phyloP scores from a whole-genome alignment of 306 rosid species.

The Vigna angularis region DNA sequence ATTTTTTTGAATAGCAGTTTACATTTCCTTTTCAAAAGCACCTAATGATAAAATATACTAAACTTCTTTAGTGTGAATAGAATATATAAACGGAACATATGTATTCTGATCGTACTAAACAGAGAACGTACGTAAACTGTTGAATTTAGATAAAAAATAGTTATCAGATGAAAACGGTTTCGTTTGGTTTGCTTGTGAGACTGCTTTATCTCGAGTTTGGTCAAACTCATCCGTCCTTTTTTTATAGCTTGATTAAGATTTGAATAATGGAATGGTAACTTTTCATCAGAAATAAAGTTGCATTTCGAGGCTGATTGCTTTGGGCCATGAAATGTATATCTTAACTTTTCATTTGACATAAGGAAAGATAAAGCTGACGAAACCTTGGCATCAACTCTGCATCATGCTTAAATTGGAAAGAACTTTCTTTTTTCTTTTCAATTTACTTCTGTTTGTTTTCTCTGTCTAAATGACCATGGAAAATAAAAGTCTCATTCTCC shows the following conservation, averaged over 20 bases:
- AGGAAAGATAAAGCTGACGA: too few species aligned
- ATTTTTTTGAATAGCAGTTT: neutral
- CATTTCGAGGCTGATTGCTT: neutral
- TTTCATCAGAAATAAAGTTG: neutral
- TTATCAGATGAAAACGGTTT: neutral
- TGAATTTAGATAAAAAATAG: neutral
- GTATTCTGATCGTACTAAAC: neutral
- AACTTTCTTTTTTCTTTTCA: too few species aligned
- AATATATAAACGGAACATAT: neutral
- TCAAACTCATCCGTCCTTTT: neutral
- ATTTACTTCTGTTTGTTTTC: too few species aligned
- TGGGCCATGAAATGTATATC: neutral
- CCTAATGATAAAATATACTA: neutral
- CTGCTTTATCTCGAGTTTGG: neutral
- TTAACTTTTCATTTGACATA: neutral
- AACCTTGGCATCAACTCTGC: neutral
- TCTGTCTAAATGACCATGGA: neutral
- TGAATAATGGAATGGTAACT: too few species aligned
- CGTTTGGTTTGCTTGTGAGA: slow-evolving; percentile 5
- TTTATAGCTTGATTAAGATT: neutral
- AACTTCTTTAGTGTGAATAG: neutral
- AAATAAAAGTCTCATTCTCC: too few species aligned
- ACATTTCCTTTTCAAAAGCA: neutral
- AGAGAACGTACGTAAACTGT: too few species aligned
- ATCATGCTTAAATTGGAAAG: neutral